These are phyloP conservation scores for Trichosporon ovoides DNA, from an alignment of 1,284 basidiomycete species.

Conservation along the genomic window DNA sequence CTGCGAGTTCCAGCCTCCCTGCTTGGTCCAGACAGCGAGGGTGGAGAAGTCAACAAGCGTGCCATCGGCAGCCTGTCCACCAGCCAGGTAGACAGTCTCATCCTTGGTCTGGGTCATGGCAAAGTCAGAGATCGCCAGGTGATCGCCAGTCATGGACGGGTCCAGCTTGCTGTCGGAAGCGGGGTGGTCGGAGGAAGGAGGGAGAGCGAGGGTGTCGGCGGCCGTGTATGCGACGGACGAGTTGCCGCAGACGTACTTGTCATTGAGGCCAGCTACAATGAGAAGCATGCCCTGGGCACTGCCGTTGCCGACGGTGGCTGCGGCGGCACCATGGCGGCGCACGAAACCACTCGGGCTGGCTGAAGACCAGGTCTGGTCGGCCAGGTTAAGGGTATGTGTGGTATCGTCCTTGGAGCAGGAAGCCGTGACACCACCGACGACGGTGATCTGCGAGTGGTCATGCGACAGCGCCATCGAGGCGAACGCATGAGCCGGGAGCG, in stretches of 20 bases:
- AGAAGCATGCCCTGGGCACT: constrained; percentile 30
- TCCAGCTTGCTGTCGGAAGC: constrained; percentile 28
- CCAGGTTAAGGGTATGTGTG: constrained; percentile 38
- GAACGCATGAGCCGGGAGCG: constrained; percentile 46
- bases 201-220: constrained; percentile 33
- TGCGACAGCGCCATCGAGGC: constrained; percentile 32
- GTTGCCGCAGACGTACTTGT: constrained; percentile 40
- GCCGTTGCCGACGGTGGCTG: constrained; percentile 28
- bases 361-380: constrained; percentile 26
- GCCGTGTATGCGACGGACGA: constrained; percentile 38
- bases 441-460: constrained; percentile 31
- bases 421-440: constrained; percentile 44
- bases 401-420: constrained; percentile 37
- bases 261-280: constrained; percentile 45
- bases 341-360: constrained; percentile 28
- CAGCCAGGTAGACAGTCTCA: constrained; percentile 35
- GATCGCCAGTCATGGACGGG: constrained; percentile 30
- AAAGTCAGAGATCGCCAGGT: constrained; percentile 43
- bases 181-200: constrained; percentile 23
- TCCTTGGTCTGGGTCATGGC: constrained; percentile 34
- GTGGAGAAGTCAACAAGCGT: constrained; percentile 31
- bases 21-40: constrained; percentile 38
- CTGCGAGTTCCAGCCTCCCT: constrained; percentile 37
- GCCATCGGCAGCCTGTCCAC: constrained; percentile 40
- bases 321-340: constrained; percentile 37